Evolutionary conservation across 768 basidiomycete species (phyloP), one percentile per base, ranked within the genome.

Genomic region (Amanita phalloides): DNA sequence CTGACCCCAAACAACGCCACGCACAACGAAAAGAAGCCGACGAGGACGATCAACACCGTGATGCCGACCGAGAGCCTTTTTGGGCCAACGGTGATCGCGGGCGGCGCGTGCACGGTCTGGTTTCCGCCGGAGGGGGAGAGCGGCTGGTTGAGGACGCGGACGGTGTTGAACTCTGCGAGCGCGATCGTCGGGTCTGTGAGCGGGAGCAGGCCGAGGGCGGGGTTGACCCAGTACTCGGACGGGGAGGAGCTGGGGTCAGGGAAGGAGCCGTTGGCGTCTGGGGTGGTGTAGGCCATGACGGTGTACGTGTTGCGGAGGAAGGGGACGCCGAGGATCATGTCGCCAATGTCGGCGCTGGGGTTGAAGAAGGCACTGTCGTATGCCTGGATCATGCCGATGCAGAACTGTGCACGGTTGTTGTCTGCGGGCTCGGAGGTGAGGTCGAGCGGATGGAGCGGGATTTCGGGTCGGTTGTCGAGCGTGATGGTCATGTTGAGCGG

Each of bases 271-370:
- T 71, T 58, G 0, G 63, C 38, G 44, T 67, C 59, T 2, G 81
- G 81, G 0, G 59, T 53, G 43, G 75, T 70, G 61, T 83, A 87
- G 0, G 81, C 82, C 75, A 89, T 76, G 55, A 91, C 86, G 10
- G 78, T 82, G 61, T 91, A 90, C 3, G 79, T 74, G 58, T 82
- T 89, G 9, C 85, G 74, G 58, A 90, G 67, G 61, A 90, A 90
- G 0, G 87, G 81, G 0, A 87, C 83, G 37, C 86, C 88, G 36
- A 90, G 79, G 53, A 90, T 71, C 67, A 90, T 81, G 62, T 90
- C 87, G 0, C 77, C 81, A 14, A 78, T 66, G 11, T 54, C 57
- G 3, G 68, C 63, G 13, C 57, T 52, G 0, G 71, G 56, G 2
- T 58, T 60, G 9, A 64, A 57, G 42, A 86, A 71, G 8, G 64